Conservation (phyloP, 2,329 filamentous ascomycete species). For the Fusarium nisikadoi region DNA sequence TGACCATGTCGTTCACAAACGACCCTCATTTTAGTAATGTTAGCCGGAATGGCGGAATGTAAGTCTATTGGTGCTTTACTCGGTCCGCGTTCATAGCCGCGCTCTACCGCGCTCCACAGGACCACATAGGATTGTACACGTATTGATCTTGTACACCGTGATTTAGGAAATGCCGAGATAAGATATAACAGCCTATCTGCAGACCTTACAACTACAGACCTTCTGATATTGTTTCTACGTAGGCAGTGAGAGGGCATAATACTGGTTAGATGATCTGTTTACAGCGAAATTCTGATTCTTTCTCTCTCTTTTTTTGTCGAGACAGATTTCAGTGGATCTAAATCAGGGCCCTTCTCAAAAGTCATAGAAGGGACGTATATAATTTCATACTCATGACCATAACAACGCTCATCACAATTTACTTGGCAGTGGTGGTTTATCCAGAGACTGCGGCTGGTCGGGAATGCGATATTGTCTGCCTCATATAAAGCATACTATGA, state of each 20-base stretch:
- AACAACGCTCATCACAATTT: fast-evolving
- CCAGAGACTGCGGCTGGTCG: fast-evolving
- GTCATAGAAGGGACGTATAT: fast-evolving
- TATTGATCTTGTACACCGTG: not conserved
- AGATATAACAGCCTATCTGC: not conserved
- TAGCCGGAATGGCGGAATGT: slow-evolving; percentile 34
- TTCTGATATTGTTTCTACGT: no score
- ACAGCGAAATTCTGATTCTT: not conserved
- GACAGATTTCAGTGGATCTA: no score
- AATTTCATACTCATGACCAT: no score
- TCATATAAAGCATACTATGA: not conserved
- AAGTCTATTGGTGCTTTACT: slow-evolving; percentile 14
- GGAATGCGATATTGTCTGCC: not conserved
- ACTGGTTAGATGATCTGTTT: not conserved
- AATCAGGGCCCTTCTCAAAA: fast-evolving
- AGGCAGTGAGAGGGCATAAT: no score
- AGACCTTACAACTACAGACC: no score
- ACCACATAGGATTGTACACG: slow-evolving; percentile 24
- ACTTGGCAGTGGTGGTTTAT: fast-evolving
- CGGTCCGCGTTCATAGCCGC: slow-evolving; percentile 38
- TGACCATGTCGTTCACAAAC: slow-evolving; percentile 8
- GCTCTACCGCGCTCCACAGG: slow-evolving; percentile 42
- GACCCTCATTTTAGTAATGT: slow-evolving; percentile 10
- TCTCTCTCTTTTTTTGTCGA: not conserved
- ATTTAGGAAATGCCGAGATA: not conserved